These are phyloP conservation scores for Leptoxyphium fumago DNA, from an alignment of 2,329 filamentous ascomycete genomes.

Conservation along the genomic window DNA sequence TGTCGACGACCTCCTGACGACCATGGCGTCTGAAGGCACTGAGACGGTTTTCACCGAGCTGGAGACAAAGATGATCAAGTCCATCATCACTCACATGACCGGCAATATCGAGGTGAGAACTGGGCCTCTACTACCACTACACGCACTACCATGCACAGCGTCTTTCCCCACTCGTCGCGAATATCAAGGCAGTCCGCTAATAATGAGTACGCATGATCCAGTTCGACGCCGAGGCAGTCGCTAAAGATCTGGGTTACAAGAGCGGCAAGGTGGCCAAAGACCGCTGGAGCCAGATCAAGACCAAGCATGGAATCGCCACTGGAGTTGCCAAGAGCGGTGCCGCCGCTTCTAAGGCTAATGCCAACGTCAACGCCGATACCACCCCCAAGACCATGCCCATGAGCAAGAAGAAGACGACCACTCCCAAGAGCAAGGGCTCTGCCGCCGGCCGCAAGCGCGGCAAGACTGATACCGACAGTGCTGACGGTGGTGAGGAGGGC, in stretches of 20 bases:
- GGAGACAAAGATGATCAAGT: conserved; percentile 13
- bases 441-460: no score
- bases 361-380: not conserved
- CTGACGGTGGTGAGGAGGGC: no score
- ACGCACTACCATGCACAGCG: not conserved
- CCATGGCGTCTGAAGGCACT: not conserved
- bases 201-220: conserved; percentile 1
- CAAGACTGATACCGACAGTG: no score
- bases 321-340: not conserved
- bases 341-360: not conserved
- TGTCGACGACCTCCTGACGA: not conserved
- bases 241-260: conserved; percentile 12
- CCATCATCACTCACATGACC: conserved; percentile 12
- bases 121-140: not conserved
- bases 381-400: not conserved
- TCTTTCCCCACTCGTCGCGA: not conserved
- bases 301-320: conserved; percentile 3
- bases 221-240: conserved; percentile 14
- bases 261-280: conserved; percentile 8
- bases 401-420: not conserved
- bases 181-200: not conserved
- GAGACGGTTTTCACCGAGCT: conserved; percentile 6
- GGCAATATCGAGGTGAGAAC: conserved; percentile 11
- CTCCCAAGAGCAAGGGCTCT: not conserved
- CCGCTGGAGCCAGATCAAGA: conserved; percentile 14